Base-by-base conservation (phyloP, 208 protist species). In the Trypanosoma boissoni region DNA sequence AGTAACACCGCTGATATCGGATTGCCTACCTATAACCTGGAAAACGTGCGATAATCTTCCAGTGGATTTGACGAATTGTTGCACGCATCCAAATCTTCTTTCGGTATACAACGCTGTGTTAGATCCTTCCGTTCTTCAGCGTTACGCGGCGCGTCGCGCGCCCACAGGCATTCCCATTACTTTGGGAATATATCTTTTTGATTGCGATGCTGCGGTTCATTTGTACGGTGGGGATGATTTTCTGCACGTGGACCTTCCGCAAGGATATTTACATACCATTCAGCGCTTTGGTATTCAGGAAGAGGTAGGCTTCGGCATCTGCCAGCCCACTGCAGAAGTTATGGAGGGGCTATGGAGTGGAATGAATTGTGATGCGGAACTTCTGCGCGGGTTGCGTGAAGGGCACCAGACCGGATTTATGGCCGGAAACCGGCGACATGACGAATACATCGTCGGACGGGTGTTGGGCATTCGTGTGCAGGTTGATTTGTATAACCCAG, bases 141-240 rank as follows among this genome's bases (percentile, higher is more conserved):
- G 21, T 27, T 42, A 34, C 34, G 28, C 28, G 14, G 29, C 56
- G 14, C 55, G 56, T 29, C 3, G 23, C 16, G 10, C 43, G 12
- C 49, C 56, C n/a, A 1, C 49, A 1, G 16, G 14, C 16, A 53
- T 16, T 12, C 54, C 72, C 0, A 52, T 80, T 1, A 32, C 55
- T 20, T 26, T 80, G 21, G 72, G 82, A 64, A 29, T 86, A 7
- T 75, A 61, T 51, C 56, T 86, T 9, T 62, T 63, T 32, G 70
- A 72, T 43, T 82, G 75, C 51, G 58, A 72, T 54, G 14, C 71
- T 10, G 69, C 66, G 64, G 36, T 73, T 20, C 66, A 76, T 20
- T 53, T 86, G 0, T 86, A 86, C 53, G 75, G 76, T 39, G 79
- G 79, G 0, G 67, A 62, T 2, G 79, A 86, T 50, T 61, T 86